A percentile compares a stretch with the other conserved stretches of the same genome.
phyloP scores from a whole-genome alignment of 1,139 yeast genomes.

The Suhomyces chickasaworum region DNA sequence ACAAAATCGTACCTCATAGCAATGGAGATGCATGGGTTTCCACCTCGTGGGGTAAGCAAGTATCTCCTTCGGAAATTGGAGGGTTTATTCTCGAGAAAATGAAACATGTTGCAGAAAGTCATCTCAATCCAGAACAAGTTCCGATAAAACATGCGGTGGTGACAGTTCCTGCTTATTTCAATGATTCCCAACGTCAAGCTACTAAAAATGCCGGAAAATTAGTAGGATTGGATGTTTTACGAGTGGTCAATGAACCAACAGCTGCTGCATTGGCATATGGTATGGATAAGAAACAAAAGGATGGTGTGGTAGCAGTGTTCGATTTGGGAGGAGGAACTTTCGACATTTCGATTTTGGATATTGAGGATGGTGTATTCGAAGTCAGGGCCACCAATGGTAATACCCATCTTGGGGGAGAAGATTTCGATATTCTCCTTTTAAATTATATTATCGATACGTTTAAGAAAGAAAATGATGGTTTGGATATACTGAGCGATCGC shows the following conservation, averaged over 20 bases:
- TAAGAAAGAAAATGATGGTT: slow-evolving; percentile 40
- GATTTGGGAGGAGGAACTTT: slow-evolving; percentile 87
- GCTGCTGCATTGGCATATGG: slow-evolving; percentile 86
- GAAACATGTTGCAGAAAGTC: slow-evolving; percentile 57
- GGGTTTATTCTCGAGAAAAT: slow-evolving; percentile 54
- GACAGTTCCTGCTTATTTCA: slow-evolving; percentile 80
- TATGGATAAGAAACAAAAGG: slow-evolving; percentile 51
- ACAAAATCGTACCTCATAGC: slow-evolving; percentile 50
- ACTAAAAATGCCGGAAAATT: slow-evolving; percentile 71
- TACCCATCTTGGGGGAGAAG: slow-evolving; percentile 84
- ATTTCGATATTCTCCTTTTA: slow-evolving; percentile 66
- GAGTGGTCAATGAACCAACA: slow-evolving; percentile 79
- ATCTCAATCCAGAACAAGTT: slow-evolving; percentile 33
- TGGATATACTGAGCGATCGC: slow-evolving; percentile 46
- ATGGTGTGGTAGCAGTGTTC: slow-evolving; percentile 72
- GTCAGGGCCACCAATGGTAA: slow-evolving; percentile 84
- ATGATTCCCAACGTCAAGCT: slow-evolving; percentile 78
- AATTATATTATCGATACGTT: slow-evolving; percentile 54
- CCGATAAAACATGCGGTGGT: slow-evolving; percentile 63
- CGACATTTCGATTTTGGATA: slow-evolving; percentile 76
- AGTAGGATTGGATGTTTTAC: slow-evolving; percentile 64
- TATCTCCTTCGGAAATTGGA: slow-evolving; percentile 62
- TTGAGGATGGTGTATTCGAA: slow-evolving; percentile 80
- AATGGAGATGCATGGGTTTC: slow-evolving; percentile 68
- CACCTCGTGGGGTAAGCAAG: slow-evolving; percentile 36